These are phyloP conservation scores for Didymella segeticola DNA, from an alignment of 2,329 filamentous ascomycete species.

Conservation along the genomic window DNA sequence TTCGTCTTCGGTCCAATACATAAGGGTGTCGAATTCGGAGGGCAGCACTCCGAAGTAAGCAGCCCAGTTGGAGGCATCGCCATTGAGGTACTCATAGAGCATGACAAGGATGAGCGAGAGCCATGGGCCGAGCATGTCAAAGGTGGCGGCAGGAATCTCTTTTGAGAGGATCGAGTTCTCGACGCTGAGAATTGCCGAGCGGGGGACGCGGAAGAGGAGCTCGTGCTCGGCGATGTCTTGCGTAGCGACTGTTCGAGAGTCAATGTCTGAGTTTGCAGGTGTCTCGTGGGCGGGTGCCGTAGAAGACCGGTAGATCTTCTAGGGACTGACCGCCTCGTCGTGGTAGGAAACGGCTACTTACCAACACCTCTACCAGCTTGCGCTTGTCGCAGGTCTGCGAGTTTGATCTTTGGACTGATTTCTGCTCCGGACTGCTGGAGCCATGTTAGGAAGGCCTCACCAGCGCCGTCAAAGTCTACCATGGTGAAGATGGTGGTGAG, in stretches of 20 bases:
- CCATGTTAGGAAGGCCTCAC: slow-evolving; percentile 64
- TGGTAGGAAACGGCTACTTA: slow-evolving; percentile 50
- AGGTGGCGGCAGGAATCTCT: slow-evolving; percentile 53
- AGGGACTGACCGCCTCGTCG: background rate
- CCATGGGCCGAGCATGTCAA: slow-evolving; percentile 55
- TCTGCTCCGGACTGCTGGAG: slow-evolving; percentile 60
- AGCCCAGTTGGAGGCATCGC: slow-evolving; percentile 72
- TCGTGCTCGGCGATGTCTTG: slow-evolving; percentile 75
- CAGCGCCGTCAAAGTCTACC: slow-evolving; percentile 52
- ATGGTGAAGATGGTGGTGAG: slow-evolving; percentile 20
- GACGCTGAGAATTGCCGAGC: slow-evolving; percentile 71
- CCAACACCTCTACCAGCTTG: slow-evolving; percentile 68
- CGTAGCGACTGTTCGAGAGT: slow-evolving; percentile 66
- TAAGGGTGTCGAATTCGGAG: slow-evolving; percentile 76
- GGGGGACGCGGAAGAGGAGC: slow-evolving; percentile 80
- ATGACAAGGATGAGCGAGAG: slow-evolving; percentile 75
- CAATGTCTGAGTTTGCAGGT: slow-evolving; percentile 6
- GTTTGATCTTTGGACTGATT: slow-evolving; percentile 63
- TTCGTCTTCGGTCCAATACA: slow-evolving; percentile 83
- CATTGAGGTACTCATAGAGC: slow-evolving; percentile 73
- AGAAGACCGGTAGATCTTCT: background rate
- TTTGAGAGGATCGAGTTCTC: slow-evolving; percentile 73
- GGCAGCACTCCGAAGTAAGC: slow-evolving; percentile 81
- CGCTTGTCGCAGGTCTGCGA: slow-evolving; percentile 63
- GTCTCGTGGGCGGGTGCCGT: too few species aligned